Base-by-base conservation (phyloP, 352 stramenopile species). In the Phytophthora palmivora region DNA sequence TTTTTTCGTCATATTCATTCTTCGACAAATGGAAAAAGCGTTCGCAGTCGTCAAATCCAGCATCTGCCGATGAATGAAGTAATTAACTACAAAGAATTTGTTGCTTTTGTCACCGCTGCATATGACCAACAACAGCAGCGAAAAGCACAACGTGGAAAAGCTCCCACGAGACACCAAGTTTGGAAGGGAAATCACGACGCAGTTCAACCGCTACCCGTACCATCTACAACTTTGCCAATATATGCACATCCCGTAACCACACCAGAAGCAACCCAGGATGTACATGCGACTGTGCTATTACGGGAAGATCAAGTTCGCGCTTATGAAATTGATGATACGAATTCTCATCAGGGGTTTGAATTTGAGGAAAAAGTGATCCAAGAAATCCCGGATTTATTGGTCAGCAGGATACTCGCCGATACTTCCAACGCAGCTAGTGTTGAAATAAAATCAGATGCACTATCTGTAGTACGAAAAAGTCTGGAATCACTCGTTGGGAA, bases 81-180 rank as follows among this genome's bases (percentile, higher is more conserved):
- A 42, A 93, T 93, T 42, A 91, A 71, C 59, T 93, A 85, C 65
- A 89, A 87, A 46, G 79, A 90, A 50, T 93, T 93, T 42, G 71
- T 83, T 18, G 84, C 82, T 4, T 91, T 93, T 50, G 69, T 89
- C 22, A 87, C 80, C 0, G 75, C 79, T 37, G 84, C 81, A 6
- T 70, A 79, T 22, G 67, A 82, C 16, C 57, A 73, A 19, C 65
- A 80, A 28, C 67, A 68, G 15, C 73, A 73, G 38, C 42, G 45
- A 58, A 47, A 52, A 51, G 11, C 11, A 1, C 26, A 44, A 34
- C 55, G 16, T 30, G 33, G 22, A 9, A 48, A 21, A 48, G 14
- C 19, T 50, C 9, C 21, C n/a, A 28, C 16, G 21, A 37, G 24
- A 4, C 19, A 19, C 21, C 44, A 43, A 30, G 6, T 42, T 15